Evolutionary conservation across 768 basidiomycete species (phyloP), one percentile per base, ranked within the genome.

Genomic region (Lanmaoa rubissima): DNA sequence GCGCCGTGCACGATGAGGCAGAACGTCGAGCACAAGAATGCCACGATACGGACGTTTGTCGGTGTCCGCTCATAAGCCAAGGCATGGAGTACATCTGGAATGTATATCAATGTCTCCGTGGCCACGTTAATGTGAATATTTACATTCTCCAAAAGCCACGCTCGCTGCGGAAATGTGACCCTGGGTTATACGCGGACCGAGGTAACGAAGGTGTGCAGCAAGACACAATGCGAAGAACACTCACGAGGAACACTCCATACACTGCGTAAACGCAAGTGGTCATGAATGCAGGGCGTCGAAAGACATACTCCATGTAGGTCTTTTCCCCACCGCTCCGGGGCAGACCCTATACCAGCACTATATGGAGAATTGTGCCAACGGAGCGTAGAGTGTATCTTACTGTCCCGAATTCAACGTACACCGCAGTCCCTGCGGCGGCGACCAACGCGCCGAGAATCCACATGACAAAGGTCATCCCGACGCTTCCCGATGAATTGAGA

Each of bases 261-360:
- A 78, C 69, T 3, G 82, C 77, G 59, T 79, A 89, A 9, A 77
- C 63, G 61, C 85, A 88, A 5, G 85, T 84, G 14, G 74, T 76
- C 64, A 90, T 68, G 62, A 84, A 87, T 48, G 75, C 78, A 7
- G 88, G 88, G 4, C 76, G 75, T 45, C 80, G 74, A 69, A 81
- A 90, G n/a, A 88, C 79, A 65, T 78, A 88, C 58, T 88, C 86
- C 38, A 90, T 70, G 62, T 90, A 90, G 50, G 84, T 87, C 73
- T 89, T 90, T 74, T 90, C 88, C 2, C 85, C 88, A 1, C 88
- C 88, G 53, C 78, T 89, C 3, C 82, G 75, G 2, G 88, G 88
- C 2, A 90, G 74, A 19, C 82, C 86, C 85, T 88, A 48, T 8
- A 19, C 1, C n/a, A 31, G 2, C 7, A 54, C 2, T 28, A 19